Conservation (phyloP, 164 flowering plant genomes). For the Liriodendron chinense region DNA sequence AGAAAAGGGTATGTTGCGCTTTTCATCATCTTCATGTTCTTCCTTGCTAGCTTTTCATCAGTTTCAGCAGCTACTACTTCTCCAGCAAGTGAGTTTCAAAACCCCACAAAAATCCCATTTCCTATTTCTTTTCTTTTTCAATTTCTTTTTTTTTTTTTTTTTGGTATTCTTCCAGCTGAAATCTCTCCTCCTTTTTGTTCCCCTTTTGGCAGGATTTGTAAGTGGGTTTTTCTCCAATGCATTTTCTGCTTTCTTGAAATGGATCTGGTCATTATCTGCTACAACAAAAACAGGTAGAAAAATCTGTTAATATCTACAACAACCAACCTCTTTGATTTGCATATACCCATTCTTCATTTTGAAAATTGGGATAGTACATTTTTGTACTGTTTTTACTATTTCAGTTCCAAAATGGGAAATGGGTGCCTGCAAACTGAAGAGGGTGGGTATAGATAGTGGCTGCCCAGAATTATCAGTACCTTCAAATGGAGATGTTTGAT, state of each 20-base stretch:
- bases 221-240: conserved; percentile 69
- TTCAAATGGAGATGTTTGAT: neutral
- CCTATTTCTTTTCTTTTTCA: neutral
- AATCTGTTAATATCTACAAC: neutral
- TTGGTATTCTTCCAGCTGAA: conserved; percentile 2
- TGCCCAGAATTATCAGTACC: too few relatives aligned
- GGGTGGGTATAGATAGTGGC: neutral
- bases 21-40: conserved; percentile 39
- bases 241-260: conserved; percentile 59
- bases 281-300: conserved; percentile 66
- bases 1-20: conserved; percentile 33
- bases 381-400: neutral
- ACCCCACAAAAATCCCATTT: neutral
- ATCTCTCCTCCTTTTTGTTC: neutral
- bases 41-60: conserved; percentile 42
- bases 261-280: conserved; percentile 72
- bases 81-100: conserved; percentile 62
- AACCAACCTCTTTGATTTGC: neutral
- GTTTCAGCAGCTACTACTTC: conserved; percentile 50
- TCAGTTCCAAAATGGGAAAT: neutral
- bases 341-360: neutral
- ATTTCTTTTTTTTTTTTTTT: neutral
- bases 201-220: conserved; percentile 59
- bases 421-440: neutral
- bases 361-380: neutral